These are phyloP conservation scores for Asterella californica DNA, from an alignment of 225 moss, liverwort and hornwort genomes.

Conservation along the genomic window DNA sequence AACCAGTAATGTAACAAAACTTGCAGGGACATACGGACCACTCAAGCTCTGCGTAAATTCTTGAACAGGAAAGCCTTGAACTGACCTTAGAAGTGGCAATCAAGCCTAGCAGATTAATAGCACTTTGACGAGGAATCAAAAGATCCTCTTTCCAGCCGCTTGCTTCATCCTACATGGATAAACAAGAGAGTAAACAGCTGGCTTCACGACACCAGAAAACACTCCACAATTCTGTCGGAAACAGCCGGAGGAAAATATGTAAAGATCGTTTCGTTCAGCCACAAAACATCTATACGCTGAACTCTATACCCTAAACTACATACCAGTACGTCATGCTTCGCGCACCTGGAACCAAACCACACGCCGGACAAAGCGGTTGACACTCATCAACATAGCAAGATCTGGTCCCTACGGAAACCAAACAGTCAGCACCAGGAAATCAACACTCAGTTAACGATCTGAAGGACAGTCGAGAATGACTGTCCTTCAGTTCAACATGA, in stretches of 20 bases:
- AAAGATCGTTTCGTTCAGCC: background rate
- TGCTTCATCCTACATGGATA: constrained; percentile 51
- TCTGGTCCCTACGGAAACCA: background rate
- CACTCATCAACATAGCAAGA: background rate
- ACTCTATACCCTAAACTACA: background rate
- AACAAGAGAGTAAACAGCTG: background rate
- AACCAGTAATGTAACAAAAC: background rate
- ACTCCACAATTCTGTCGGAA: background rate
- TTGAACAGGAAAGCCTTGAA: background rate
- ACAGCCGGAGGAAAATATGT: too few relatives aligned
- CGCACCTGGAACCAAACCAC: background rate
- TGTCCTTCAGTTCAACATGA: background rate
- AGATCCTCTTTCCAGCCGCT: constrained; percentile 75
- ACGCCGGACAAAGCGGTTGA: background rate
- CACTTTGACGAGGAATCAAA: constrained; percentile 69
- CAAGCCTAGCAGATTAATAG: constrained; percentile 68
- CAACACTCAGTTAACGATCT: background rate
- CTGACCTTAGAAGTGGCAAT: constrained; percentile 65
- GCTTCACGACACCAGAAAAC: background rate
- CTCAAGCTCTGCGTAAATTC: background rate
- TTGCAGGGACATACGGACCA: background rate
- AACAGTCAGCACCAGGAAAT: background rate
- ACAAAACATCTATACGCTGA: too few relatives aligned
- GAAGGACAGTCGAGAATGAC: too few relatives aligned
- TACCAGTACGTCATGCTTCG: background rate